Evolutionary conservation across 305 asterid species (phyloP).

Genomic region (Ajuga reptans): DNA sequence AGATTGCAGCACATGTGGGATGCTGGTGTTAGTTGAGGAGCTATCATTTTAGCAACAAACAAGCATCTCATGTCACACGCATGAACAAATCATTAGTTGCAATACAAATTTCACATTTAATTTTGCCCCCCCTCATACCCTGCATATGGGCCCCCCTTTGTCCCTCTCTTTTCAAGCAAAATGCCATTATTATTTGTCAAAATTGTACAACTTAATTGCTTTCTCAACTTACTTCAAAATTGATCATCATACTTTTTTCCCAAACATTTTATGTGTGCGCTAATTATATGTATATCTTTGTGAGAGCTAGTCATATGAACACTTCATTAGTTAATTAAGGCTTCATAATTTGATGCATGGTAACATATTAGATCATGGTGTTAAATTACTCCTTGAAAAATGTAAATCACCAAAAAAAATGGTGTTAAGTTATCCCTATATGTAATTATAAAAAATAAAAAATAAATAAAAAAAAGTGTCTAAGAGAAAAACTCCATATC

Average conservation of each 20-base stretch:
- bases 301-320: too few species aligned
- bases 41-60: conserved; percentile 6
- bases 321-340: too few species aligned
- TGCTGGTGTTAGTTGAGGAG: conserved; percentile 15
- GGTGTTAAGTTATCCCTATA: too few species aligned
- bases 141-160: conserved; percentile 29
- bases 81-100: conserved; percentile 16
- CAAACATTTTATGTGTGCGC: too few species aligned
- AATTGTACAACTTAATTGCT: neutral
- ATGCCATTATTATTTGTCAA: neutral
- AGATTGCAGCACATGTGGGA: conserved; percentile 14
- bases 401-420: too few species aligned
- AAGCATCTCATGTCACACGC: conserved; percentile 26
- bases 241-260: neutral
- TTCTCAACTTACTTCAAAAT: conserved; percentile 11
- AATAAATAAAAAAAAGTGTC: too few species aligned
- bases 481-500: too few species aligned
- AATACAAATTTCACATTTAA: conserved; percentile 21
- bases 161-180: conserved; percentile 2
- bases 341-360: too few species aligned
- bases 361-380: too few species aligned
- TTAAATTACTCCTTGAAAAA: too few species aligned
- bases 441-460: too few species aligned
- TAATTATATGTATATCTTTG: too few species aligned
- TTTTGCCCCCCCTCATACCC: conserved; percentile 25